Evolutionary conservation across 176 grass and related monocot species (phyloP).

Genomic region (Raddia distichophylla): DNA sequence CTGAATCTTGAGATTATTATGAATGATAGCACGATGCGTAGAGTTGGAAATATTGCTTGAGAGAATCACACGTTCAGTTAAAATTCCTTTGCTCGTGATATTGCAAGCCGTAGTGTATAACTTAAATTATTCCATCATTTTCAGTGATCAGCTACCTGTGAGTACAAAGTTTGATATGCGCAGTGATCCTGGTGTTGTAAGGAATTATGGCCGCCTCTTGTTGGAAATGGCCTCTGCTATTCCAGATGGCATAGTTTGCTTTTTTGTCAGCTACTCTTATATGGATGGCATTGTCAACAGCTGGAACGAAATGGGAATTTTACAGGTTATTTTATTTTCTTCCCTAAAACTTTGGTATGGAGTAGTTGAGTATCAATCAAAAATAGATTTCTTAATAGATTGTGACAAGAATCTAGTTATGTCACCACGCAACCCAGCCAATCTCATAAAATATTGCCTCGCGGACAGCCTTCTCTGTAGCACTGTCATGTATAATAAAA

Average conservation of each 20-base stretch:
- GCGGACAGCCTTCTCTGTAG: conserved; percentile 29
- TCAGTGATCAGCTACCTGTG: conserved; percentile 91
- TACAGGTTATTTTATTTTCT: conserved; percentile 72
- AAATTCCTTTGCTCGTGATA: conserved; percentile 1
- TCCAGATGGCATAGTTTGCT: conserved; percentile 95
- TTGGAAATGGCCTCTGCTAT: conserved; percentile 93
- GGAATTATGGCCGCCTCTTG: conserved; percentile 88
- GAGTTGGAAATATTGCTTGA: conserved; percentile 5
- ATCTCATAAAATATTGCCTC: neutral
- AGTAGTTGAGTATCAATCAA: conserved; percentile 2
- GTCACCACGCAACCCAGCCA: neutral
- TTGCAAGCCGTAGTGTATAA: conserved; percentile 13
- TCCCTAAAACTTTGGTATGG: conserved; percentile 19
- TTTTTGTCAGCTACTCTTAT: conserved; percentile 98
- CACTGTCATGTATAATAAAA: neutral
- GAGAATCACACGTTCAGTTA: conserved; percentile 6
- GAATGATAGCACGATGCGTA: neutral
- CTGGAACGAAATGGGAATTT: conserved; percentile 97
- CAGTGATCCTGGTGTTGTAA: conserved; percentile 95
- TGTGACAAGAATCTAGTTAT: neutral
- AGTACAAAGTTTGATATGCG: conserved; percentile 98
- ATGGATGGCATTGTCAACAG: conserved; percentile 99
- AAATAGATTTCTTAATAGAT: neutral
- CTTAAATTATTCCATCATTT: conserved; percentile 40
- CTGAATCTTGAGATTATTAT: neutral